A percentile compares a stretch with the other conserved stretches of the same genome.
These are phyloP conservation scores for Talaromyces stipitatus DNA, from an alignment of 495 filamentous ascomycete species.

Conservation along the genomic window DNA sequence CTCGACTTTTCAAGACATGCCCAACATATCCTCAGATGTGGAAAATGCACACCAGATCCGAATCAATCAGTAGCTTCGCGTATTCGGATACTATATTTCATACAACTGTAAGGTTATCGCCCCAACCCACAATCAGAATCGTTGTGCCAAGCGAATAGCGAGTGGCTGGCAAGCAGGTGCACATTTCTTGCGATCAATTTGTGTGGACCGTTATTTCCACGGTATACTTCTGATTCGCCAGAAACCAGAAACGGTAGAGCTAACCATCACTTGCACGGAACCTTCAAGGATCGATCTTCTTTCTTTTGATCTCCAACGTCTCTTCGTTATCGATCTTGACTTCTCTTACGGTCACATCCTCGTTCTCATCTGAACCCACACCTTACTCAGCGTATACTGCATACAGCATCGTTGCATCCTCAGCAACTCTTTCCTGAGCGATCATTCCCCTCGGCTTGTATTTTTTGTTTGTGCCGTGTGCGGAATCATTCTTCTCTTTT, in stretches of 20 bases:
- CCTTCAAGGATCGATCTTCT: constrained; percentile 7
- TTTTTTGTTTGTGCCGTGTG: constrained; percentile 9
- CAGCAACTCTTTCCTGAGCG: not conserved
- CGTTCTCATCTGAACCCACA: not conserved
- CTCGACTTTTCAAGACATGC: too few species aligned
- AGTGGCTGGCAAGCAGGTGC: constrained; percentile 2
- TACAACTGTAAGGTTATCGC: too few species aligned
- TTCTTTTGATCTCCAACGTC: constrained; percentile 6
- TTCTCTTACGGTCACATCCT: not conserved
- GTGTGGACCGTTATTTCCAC: constrained; percentile 3
- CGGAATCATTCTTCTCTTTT: constrained; percentile 3
- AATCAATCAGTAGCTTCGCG: too few species aligned
- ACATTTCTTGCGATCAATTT: constrained; percentile 2
- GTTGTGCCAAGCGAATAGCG: not conserved
- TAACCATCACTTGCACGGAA: not conserved
- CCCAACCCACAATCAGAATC: too few species aligned
- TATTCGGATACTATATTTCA: too few species aligned
- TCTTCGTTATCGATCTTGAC: constrained; percentile 3
- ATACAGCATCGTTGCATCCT: constrained; percentile 1
- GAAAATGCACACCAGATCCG: too few species aligned
- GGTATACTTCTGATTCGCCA: not conserved
- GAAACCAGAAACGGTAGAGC: not conserved
- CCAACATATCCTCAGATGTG: too few species aligned
- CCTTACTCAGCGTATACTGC: not conserved
- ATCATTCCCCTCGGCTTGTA: constrained; percentile 2